Evolutionary conservation across 208 protist genomes (phyloP), one percentile per base, ranked within the genome.

Genomic region (Herpetomonas tarakana): DNA sequence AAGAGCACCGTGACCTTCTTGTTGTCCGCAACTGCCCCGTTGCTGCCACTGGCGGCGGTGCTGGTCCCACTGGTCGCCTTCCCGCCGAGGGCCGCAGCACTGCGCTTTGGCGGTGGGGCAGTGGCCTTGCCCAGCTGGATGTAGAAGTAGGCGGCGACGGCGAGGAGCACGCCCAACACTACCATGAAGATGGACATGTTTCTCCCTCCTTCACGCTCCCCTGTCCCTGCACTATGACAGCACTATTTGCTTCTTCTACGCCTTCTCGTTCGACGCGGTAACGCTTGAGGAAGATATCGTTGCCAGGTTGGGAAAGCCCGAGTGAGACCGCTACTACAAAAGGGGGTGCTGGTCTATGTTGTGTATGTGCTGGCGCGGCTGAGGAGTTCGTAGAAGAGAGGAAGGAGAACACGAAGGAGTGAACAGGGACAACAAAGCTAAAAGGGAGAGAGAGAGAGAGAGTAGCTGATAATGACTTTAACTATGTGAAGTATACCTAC

Each of bases 1-100:
- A 85, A 97, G 14, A 96, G 60, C 44, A 97, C 82, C 6, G 78
- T 28, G 1, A 97, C 76, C 28, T 81, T 68, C 50, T 83, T 85
- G 12, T 56, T 60, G 2, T 76, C 25, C 22, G 46, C 39, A n/a
- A 39, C 27, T 2, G 39, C 16, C 18, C 22, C 22, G 45, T 44
- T 21, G 12, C 55, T n/a, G 19, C 41, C 38, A 29, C 54, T 22
- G 6, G 45, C 44, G 30, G 50, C 22, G 9, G 49, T 12, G 25
- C 19, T 50, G 19, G 44, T 41, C 3, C 7, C 18, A 27, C 7
- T 1, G 31, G 41, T 1, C 2, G 54, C 46, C 22, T 29, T 44
- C 2, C 29, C 29, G 38, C 38, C 19, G 27, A n/a, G 29, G 25
- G 63, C 39, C 51, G 21, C 55, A 6, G 12, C 25, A 7, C 41